A percentile compares a stretch with the other conserved stretches of the same genome.
Evolutionary conservation across 164 flowering plant genomes (phyloP).

Genomic region (Nelumbo lutea): DNA sequence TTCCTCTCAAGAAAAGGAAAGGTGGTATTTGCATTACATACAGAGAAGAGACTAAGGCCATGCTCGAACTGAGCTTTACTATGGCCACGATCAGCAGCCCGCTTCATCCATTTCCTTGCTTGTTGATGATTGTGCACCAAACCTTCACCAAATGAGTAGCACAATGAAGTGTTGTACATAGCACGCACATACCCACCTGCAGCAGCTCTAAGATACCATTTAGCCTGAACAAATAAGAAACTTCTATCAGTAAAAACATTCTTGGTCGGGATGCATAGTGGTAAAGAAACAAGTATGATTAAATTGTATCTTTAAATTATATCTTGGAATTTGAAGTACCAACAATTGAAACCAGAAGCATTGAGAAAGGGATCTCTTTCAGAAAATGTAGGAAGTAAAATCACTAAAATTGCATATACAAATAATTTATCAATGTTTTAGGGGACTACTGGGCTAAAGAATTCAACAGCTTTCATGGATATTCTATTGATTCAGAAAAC

Average conservation of each 20-base stretch:
- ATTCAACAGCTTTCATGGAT: not conserved
- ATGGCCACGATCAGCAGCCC: conserved; percentile 90
- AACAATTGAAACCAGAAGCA: too few relatives aligned
- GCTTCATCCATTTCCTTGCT: conserved; percentile 88
- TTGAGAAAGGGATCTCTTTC: too few relatives aligned
- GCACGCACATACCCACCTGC: conserved; percentile 92
- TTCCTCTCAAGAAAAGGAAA: too few relatives aligned
- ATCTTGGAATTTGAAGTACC: too few relatives aligned
- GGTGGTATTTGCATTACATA: conserved; percentile 23
- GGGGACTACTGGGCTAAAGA: not conserved
- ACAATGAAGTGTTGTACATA: conserved; percentile 81
- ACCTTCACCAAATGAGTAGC: conserved; percentile 86
- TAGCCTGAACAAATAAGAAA: conserved; percentile 44
- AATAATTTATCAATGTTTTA: not conserved
- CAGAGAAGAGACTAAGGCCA: conserved; percentile 76
- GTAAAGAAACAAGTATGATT: not conserved
- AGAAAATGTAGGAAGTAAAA: too few relatives aligned
- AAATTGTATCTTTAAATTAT: too few relatives aligned
- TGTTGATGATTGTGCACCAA: conserved; percentile 38
- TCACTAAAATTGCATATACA: too few relatives aligned
- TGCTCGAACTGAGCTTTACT: conserved; percentile 89
- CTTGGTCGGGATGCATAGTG: not conserved
- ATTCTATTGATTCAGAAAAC: not conserved
- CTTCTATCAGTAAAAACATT: not conserved
- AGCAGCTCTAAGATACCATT: conserved; percentile 85